Evolutionary conservation across 1,139 yeast species (phyloP).

Genomic region (Protomyces inouyei): DNA sequence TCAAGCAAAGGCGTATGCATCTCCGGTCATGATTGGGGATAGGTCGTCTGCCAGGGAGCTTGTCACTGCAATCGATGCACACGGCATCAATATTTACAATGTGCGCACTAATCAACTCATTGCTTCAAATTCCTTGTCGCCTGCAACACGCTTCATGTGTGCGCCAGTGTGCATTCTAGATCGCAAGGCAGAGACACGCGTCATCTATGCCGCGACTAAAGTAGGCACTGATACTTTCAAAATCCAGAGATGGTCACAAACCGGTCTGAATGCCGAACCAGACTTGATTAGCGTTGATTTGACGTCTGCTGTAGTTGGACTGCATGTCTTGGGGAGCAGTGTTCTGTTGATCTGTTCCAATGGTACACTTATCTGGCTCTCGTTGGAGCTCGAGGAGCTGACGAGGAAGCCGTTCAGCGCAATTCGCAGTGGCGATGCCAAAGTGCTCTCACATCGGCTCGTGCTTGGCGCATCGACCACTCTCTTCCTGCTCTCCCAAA

Average conservation of each 20-base stretch:
- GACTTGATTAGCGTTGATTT: background rate
- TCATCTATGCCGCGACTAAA: constrained; percentile 14
- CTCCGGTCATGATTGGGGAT: background rate
- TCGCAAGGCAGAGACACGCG: background rate
- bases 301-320: background rate
- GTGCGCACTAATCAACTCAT: constrained; percentile 16
- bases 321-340: background rate
- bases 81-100: constrained; percentile 16
- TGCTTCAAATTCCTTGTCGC: constrained; percentile 14
- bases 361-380: background rate
- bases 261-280: background rate
- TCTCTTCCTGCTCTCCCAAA: background rate
- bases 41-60: constrained; percentile 6
- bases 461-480: background rate
- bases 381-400: background rate
- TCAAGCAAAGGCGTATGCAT: constrained; percentile 3
- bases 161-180: constrained; percentile 8
- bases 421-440: background rate
- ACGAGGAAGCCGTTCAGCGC: background rate
- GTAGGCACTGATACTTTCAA: constrained; percentile 5
- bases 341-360: background rate
- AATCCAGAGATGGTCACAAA: constrained; percentile 9
- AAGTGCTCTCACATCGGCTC: background rate
- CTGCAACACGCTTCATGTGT: constrained; percentile 17
- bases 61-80: constrained; percentile 17